Conservation (phyloP, 2,329 filamentous ascomycete species). For the Zymoseptoria crescenta region DNA sequence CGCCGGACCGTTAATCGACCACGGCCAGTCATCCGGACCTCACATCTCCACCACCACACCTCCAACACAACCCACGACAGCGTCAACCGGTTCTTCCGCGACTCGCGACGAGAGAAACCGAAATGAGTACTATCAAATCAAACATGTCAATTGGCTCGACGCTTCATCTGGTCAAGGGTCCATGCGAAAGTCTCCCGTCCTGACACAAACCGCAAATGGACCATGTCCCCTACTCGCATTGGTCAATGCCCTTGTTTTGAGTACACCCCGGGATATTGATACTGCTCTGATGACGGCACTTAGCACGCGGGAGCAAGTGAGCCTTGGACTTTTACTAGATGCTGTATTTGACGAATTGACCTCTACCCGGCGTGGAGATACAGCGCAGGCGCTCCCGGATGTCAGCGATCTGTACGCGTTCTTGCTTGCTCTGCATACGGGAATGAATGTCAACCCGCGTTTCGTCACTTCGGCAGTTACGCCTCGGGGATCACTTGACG, state of each 20-base stretch:
- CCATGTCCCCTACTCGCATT: constrained; percentile 88
- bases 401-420: constrained; percentile 83
- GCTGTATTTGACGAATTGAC: constrained; percentile 91
- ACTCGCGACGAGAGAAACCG: constrained; percentile 39
- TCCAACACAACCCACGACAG: constrained; percentile 15
- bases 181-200: constrained; percentile 70
- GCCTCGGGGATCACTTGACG: constrained; percentile 20
- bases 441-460: constrained; percentile 95
- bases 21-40: constrained; percentile 22
- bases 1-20: constrained; percentile 25
- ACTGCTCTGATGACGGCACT: constrained; percentile 73
- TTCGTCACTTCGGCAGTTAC: constrained; percentile 52
- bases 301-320: constrained; percentile 75
- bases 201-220: constrained; percentile 89
- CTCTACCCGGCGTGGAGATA: constrained; percentile 60
- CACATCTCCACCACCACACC: constrained; percentile 7
- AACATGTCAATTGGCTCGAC: constrained; percentile 82
- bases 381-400: constrained; percentile 64
- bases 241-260: constrained; percentile 83
- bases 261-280: constrained; percentile 58
- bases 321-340: constrained; percentile 74
- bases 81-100: constrained; percentile 31
- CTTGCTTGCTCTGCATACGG: constrained; percentile 79
- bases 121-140: constrained; percentile 83
- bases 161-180: constrained; percentile 47